Evolutionary conservation across 345 rosid genomes (phyloP).

Genomic region (Bruguiera sexangula): DNA sequence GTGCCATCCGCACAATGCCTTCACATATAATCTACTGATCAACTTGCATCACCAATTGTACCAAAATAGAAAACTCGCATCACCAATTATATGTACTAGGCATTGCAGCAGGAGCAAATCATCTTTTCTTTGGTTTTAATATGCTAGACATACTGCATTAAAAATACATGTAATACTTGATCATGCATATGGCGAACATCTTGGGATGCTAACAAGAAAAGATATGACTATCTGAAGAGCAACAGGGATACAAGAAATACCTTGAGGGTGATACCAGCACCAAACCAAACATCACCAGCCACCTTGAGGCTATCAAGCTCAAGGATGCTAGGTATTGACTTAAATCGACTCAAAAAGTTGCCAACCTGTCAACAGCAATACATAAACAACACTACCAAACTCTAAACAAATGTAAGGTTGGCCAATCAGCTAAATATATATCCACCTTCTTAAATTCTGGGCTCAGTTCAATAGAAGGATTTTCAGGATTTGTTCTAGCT

Average conservation of each 20-base stretch:
- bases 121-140: too few relatives aligned
- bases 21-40: too few relatives aligned
- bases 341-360: slow-evolving; percentile 46
- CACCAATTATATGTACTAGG: too few relatives aligned
- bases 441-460: slow-evolving; percentile 57
- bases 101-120: too few relatives aligned
- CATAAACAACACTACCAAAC: slow-evolving; percentile 4
- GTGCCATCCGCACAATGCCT: too few relatives aligned
- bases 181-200: too few relatives aligned
- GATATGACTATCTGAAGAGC: neutral
- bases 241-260: slow-evolving; percentile 22
- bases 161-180: too few relatives aligned
- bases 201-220: neutral
- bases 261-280: slow-evolving; percentile 50
- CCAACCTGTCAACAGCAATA: slow-evolving; percentile 30
- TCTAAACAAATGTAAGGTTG: neutral
- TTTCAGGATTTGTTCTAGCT: slow-evolving; percentile 34
- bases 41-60: too few relatives aligned
- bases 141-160: too few relatives aligned
- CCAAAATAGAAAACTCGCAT: too few relatives aligned
- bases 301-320: slow-evolving; percentile 55
- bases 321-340: slow-evolving; percentile 54
- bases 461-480: slow-evolving; percentile 50
- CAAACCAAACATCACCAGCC: slow-evolving; percentile 66
- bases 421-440: neutral